Conservation (phyloP, 805 yeast species). For the Yarrowia hollandica region DNA sequence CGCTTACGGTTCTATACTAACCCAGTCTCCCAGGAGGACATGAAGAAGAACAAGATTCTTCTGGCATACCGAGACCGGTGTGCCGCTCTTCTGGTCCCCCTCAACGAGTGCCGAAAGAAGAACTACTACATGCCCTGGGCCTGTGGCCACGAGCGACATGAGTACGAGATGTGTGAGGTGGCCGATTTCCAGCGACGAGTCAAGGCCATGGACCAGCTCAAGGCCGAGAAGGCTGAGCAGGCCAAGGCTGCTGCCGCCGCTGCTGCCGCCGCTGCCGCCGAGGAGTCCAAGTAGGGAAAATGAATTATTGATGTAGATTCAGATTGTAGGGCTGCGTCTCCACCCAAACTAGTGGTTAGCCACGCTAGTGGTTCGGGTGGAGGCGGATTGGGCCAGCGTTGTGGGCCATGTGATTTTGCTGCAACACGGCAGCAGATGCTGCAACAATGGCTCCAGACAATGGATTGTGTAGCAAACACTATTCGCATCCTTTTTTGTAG, state of each 20-base stretch:
- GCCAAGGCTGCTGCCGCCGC: slow-evolving; percentile 9
- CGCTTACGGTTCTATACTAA: not conserved
- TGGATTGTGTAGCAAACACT: no score
- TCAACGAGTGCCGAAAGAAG: slow-evolving; percentile 62
- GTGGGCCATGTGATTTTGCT: not conserved
- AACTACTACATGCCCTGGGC: slow-evolving; percentile 64
- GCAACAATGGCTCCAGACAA: no score
- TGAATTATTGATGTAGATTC: not conserved
- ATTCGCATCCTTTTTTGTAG: no score
- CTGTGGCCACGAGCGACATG: slow-evolving; percentile 75
- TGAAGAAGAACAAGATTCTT: slow-evolving; percentile 77
- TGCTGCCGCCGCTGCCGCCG: slow-evolving; percentile 3
- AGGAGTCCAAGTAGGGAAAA: slow-evolving; percentile 13
- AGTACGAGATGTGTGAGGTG: slow-evolving; percentile 82
- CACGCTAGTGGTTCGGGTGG: no score
- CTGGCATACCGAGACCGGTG: slow-evolving; percentile 81
- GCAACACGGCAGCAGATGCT: no score
- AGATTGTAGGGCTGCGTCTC: no score
- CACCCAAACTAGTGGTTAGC: no score
- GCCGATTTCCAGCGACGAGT: slow-evolving; percentile 79
- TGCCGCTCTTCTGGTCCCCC: slow-evolving; percentile 61
- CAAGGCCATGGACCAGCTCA: slow-evolving; percentile 61
- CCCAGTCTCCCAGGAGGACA: slow-evolving; percentile 75
- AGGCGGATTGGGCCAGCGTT: no score
- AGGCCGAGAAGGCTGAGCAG: slow-evolving; percentile 38